Evolutionary conservation across 1,139 yeast species (phyloP).

Genomic region (Lipomyces yarrowii): DNA sequence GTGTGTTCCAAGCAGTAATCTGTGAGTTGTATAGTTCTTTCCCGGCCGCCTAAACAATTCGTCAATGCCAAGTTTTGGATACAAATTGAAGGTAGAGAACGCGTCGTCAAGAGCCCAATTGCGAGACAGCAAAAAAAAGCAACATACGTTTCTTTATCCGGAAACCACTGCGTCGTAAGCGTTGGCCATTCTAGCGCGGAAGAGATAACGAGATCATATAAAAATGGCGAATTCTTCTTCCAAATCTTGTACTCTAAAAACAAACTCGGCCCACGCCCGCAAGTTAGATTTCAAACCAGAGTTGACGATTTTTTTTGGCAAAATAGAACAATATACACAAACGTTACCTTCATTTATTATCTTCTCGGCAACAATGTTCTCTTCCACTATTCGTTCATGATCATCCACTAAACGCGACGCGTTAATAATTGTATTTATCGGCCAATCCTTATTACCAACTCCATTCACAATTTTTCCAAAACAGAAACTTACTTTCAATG

Average conservation of each 20-base stretch:
- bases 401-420: conserved; percentile 22
- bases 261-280: too few species aligned
- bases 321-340: neutral
- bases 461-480: too few species aligned
- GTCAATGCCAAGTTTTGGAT: neutral
- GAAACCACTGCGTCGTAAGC: conserved; percentile 49
- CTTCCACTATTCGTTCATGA: conserved; percentile 28
- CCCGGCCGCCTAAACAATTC: conserved; percentile 26
- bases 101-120: too few species aligned
- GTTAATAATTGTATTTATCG: too few species aligned
- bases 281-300: too few species aligned
- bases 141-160: conserved; percentile 42
- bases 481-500: conserved; percentile 19
- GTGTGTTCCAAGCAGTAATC: conserved; percentile 78
- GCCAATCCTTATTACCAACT: too few species aligned
- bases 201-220: conserved; percentile 78
- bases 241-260: conserved; percentile 87
- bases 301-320: too few species aligned
- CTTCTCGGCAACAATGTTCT: conserved; percentile 27
- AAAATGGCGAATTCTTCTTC: conserved; percentile 92
- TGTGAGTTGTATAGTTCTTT: conserved; percentile 37
- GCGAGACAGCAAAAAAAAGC: conserved; percentile 4
- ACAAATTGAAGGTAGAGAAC: neutral
- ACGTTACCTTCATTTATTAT: conserved; percentile 29
- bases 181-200: conserved; percentile 66